Conservation (phyloP, 2,329 filamentous ascomycete genomes). For the Xylaria polymorpha region DNA sequence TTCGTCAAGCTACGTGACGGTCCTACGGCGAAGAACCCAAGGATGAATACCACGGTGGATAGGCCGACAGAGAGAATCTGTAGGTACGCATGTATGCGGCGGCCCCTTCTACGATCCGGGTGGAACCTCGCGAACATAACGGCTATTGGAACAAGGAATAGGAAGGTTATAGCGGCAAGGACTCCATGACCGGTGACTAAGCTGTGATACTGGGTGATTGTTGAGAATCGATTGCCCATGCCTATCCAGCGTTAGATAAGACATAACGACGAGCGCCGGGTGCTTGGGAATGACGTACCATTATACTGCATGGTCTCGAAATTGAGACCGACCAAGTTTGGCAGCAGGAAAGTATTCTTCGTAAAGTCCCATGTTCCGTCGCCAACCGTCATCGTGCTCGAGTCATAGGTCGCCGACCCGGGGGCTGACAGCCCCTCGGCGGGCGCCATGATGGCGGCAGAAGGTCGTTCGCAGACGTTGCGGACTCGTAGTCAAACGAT, state of each 20-base stretch:
- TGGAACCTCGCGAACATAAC: conserved; percentile 81
- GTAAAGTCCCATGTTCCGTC: conserved; percentile 86
- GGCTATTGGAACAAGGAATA: conserved; percentile 78
- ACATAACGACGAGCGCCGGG: background rate
- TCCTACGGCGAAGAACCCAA: conserved; percentile 84
- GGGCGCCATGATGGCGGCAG: conserved; percentile 69
- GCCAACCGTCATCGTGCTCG: conserved; percentile 79
- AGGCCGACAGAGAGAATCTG: conserved; percentile 76
- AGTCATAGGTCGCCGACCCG: conserved; percentile 78
- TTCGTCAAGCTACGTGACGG: conserved; percentile 78
- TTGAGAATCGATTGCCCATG: conserved; percentile 84
- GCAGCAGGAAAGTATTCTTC: conserved; percentile 81
- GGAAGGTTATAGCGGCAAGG: conserved; percentile 77
- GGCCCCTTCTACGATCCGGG: conserved; percentile 65
- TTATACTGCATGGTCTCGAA: conserved; percentile 88
- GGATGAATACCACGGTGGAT: conserved; percentile 76
- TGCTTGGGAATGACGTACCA: conserved; percentile 62
- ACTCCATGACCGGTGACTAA: conserved; percentile 79
- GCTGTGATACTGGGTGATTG: conserved; percentile 74
- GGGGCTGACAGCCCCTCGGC: conserved; percentile 72
- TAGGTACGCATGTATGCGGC: conserved; percentile 79
- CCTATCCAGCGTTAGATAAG: conserved; percentile 58
- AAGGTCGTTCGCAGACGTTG: conserved; percentile 30
- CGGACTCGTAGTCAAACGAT: conserved; percentile 22
- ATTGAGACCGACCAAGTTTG: conserved; percentile 80